Conservation (phyloP, 208 protist genomes). For the Wallacemonas collosoma region DNA sequence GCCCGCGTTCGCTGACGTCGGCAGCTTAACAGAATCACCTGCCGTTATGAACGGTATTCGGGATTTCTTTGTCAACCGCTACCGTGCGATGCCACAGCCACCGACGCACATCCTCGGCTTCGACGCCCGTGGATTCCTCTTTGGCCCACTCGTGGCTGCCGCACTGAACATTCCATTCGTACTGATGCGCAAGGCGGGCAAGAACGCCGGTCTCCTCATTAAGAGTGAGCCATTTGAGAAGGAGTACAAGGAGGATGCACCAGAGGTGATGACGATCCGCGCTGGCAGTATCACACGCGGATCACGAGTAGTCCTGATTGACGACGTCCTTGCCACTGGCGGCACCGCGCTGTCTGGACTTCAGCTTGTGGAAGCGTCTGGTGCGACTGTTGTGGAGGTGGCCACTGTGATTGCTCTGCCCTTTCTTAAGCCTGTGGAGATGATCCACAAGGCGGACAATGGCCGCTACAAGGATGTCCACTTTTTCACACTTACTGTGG, state of each 20-base stretch:
- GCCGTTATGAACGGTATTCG: slow-evolving; percentile 72
- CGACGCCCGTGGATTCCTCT: slow-evolving; percentile 90
- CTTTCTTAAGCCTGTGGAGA: slow-evolving; percentile 64
- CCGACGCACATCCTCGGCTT: slow-evolving; percentile 88
- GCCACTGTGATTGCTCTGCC: slow-evolving; percentile 59
- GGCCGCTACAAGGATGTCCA: slow-evolving; percentile 72
- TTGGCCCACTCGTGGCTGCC: slow-evolving; percentile 87
- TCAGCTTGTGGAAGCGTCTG: slow-evolving; percentile 83
- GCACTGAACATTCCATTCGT: slow-evolving; percentile 90
- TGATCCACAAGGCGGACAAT: slow-evolving; percentile 63
- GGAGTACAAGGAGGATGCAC: slow-evolving; percentile 85
- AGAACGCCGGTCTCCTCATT: slow-evolving; percentile 88
- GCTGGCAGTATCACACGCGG: slow-evolving; percentile 65
- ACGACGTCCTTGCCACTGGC: slow-evolving; percentile 92
- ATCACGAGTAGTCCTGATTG: slow-evolving; percentile 88
- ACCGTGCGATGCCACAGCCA: slow-evolving; percentile 54
- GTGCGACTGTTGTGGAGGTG: slow-evolving; percentile 74
- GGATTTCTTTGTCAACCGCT: slow-evolving; percentile 84
- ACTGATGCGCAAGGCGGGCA: slow-evolving; percentile 89
- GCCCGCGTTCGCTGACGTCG: slow-evolving; percentile 88
- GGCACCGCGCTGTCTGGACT: slow-evolving; percentile 89
- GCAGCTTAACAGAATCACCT: slow-evolving; percentile 84
- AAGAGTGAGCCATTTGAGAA: slow-evolving; percentile 88
- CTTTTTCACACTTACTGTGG: slow-evolving; percentile 68
- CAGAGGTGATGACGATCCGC: slow-evolving; percentile 88